phyloP scores from a whole-genome alignment of 768 basidiomycete genomes.

The Pisolithus tinctorius region DNA sequence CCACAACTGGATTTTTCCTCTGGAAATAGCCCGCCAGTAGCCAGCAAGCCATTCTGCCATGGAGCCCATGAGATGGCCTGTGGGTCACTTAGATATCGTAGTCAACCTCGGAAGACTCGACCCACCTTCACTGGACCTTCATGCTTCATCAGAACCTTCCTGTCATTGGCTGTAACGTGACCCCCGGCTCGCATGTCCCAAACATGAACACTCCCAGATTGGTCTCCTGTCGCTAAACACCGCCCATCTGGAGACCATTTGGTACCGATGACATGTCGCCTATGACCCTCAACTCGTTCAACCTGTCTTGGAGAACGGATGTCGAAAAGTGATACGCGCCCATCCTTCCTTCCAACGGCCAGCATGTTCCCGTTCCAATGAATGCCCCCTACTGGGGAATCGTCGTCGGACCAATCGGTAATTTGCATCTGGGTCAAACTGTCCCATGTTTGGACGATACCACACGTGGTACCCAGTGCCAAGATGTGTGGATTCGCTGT shows the following conservation, averaged over 20 bases:
- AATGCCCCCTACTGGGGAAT: slow-evolving; percentile 33
- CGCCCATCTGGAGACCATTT: slow-evolving; percentile 35
- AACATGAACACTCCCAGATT: slow-evolving; percentile 34
- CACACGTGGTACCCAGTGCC: slow-evolving; percentile 46
- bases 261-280: slow-evolving; percentile 33
- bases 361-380: slow-evolving; percentile 33
- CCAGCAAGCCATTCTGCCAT: slow-evolving; percentile 62
- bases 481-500: slow-evolving; percentile 35
- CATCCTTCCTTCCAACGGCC: slow-evolving; percentile 34
- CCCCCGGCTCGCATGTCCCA: slow-evolving; percentile 36
- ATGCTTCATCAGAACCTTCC: slow-evolving; percentile 36
- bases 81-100: neutral
- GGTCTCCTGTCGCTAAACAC: slow-evolving; percentile 36
- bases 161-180: slow-evolving; percentile 24
- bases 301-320: slow-evolving; percentile 24
- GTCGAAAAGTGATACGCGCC: slow-evolving; percentile 33
- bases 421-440: slow-evolving; percentile 25
- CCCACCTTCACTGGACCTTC: slow-evolving; percentile 38
- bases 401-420: slow-evolving; percentile 28
- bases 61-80: slow-evolving; percentile 73
- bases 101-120: neutral
- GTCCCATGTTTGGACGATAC: slow-evolving; percentile 52
- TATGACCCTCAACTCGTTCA: slow-evolving; percentile 24
- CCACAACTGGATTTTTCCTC: slow-evolving; percentile 57
- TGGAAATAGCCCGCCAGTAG: slow-evolving; percentile 58